Base-by-base conservation (phyloP, 768 basidiomycete species). In the Cantharellus anzutake region DNA sequence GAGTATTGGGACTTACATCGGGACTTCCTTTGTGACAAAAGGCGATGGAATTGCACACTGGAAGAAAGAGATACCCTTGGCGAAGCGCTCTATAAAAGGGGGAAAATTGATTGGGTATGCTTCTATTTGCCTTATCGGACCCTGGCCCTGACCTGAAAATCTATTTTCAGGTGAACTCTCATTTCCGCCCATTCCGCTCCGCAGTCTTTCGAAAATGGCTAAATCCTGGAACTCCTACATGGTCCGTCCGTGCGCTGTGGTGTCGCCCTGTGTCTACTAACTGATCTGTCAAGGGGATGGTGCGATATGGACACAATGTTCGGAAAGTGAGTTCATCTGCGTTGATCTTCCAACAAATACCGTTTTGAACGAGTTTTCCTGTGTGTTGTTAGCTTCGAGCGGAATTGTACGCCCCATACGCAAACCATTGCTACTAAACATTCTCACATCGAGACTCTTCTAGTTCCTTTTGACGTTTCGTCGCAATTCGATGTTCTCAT, bases 291-390 rank as follows among this genome's bases (percentile, higher is more conserved):
- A 5, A 7, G 35, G 56, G 56, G 56, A 5, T 57, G 56, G 56
- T 57, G 56, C 35, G 56, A 57, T 57, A 39, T 57, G 56, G 56
- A 57, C 40, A 38, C 38, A 14, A 57, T 57, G 56, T 38, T 57
- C 5, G 56, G 56, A 7, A 57, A 57, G 56, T 57, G 41, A 57
- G 56, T 57, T 16, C 11, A 16, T 5, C 39, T 38, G 29, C 11
- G 44, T 29, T 11, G 11, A 1, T 37, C 11, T 2, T 55, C 52
- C 11, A 11, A 11, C 52, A 29, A 29, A 11, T 14, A 37, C 52
- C 38, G 14, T 55, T 14, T 14, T 57, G 39, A 5, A 42, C 14
- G 41, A 40, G 5, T 57, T 5, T 57, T 16, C 41, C 42, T 57
- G 35, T 11, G 52, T 11, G 14, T 11, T 55, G 5, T 11, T 40